Percentiles rank a stretch among this genome's conserved stretches.
Conservation (phyloP, 495 filamentous ascomycete species). For the Gamarada debralockiae region DNA sequence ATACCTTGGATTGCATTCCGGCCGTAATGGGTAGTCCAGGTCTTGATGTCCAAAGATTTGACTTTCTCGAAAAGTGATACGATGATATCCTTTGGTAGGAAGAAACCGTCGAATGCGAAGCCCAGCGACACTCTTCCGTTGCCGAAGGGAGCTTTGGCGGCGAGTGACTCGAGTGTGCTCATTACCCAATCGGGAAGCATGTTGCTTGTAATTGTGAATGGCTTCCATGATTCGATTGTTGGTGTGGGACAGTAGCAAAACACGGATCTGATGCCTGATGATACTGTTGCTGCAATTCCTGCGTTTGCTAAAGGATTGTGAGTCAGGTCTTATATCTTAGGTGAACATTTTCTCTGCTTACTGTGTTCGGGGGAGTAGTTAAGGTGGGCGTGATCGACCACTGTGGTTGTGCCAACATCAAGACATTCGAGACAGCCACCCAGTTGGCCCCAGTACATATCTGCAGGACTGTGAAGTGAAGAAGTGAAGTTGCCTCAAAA, state of each 20-base stretch:
- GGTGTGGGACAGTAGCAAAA: constrained; percentile 41
- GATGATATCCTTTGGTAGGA: constrained; percentile 32
- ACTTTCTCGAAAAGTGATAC: constrained; percentile 28
- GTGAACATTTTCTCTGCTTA: constrained; percentile 12
- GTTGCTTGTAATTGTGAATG: constrained; percentile 29
- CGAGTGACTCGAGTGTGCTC: constrained; percentile 32
- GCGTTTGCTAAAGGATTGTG: constrained; percentile 24
- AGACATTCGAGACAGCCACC: constrained; percentile 48
- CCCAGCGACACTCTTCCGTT: constrained; percentile 38
- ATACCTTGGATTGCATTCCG: constrained; percentile 16
- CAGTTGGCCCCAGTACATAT: constrained; percentile 51
- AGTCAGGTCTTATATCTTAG: not conserved
- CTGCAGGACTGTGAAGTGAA: constrained; percentile 33
- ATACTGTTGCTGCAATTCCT: constrained; percentile 36
- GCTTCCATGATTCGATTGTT: constrained; percentile 32
- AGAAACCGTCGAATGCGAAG: constrained; percentile 37
- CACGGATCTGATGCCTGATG: constrained; percentile 44
- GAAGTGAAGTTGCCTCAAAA: constrained; percentile 26
- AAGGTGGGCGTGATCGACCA: constrained; percentile 53
- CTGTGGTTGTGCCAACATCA: constrained; percentile 53
- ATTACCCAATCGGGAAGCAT: constrained; percentile 38
- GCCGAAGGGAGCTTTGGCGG: constrained; percentile 29
- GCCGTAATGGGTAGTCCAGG: constrained; percentile 37
- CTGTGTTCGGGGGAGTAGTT: constrained; percentile 39
- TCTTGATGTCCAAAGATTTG: constrained; percentile 25